Conservation (phyloP, 371 early-diverging fungal genomes). For the Syncephalastrum contaminatum region DNA sequence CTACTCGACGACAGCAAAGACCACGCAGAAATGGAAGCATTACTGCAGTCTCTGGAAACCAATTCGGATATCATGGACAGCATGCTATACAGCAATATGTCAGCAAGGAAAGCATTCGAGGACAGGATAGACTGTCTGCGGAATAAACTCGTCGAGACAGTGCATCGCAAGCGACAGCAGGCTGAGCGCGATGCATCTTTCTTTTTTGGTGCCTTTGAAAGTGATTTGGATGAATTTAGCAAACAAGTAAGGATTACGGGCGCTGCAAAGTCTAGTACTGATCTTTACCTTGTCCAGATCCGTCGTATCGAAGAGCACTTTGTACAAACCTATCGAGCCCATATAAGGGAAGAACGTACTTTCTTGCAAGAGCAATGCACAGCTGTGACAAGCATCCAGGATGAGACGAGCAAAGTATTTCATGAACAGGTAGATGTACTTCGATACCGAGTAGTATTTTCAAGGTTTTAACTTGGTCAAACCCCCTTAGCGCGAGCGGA, state of each 20-base stretch:
- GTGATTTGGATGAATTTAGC: constrained; percentile 5
- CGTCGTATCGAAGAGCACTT: constrained; percentile 14
- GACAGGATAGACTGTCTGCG: constrained; percentile 11
- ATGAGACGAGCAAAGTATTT: constrained; percentile 9
- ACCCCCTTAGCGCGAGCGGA: constrained; percentile 4
- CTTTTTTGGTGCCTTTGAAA: constrained; percentile 12
- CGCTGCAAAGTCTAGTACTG: background rate
- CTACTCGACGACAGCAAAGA: background rate
- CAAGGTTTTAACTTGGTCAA: too few species aligned
- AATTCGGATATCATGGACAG: constrained; percentile 14
- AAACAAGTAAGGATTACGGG: background rate
- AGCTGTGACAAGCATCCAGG: constrained; percentile 4
- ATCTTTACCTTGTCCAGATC: background rate
- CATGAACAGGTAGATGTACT: background rate
- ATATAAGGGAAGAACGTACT: constrained; percentile 12
- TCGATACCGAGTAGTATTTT: too few species aligned
- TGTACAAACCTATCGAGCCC: constrained; percentile 8
- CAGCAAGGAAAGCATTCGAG: constrained; percentile 9
- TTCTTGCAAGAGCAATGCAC: background rate
- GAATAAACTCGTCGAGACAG: constrained; percentile 10
- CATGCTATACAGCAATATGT: constrained; percentile 8
- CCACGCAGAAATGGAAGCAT: constrained; percentile 9
- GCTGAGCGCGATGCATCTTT: constrained; percentile 9
- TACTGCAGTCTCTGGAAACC: constrained; percentile 11
- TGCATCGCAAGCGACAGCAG: constrained; percentile 5